Evolutionary conservation across 441 rosid species (phyloP), one percentile per base, ranked within the genome.

Genomic region (Pelargonium fulgidum): DNA sequence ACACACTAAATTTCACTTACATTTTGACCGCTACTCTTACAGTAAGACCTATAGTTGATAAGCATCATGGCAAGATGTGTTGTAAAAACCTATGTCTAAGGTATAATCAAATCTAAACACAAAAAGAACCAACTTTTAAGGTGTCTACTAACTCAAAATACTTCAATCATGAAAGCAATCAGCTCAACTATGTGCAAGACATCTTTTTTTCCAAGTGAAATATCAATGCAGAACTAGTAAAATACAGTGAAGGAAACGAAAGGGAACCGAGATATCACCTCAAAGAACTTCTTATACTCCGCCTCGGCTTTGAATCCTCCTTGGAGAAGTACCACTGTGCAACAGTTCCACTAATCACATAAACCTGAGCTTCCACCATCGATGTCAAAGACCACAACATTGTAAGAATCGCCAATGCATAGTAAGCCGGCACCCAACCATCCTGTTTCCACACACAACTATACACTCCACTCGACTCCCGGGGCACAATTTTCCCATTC

Each of bases 391-490:
- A 90, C 97, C 98, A 90, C 29, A 92, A 41, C 97, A 92, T 86
- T 0, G 93, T 89, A 59, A 90, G 70, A 77, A 87, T 81, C 1
- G 91, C 96, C 83, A 90, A 77, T 0, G 96, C 71, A 24, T 67
- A 90, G 81, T 92, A 92, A 0, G 88, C 92, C 62, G 97, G 93
- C 80, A 92, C 98, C 96, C 98, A 90, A 16, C 87, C 74, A 69
- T 86, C 97, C 69, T 90, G 89, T 78, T 86, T 90, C 97, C 96
- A 89, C 20, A 73, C 88, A 83, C 96, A 90, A 71, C 62, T 68
- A 75, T 82, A 87, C 24, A 33, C 86, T 48, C 82, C 89, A 65
- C 58, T 74, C 16, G 83, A 75, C 70, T 84, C 92, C 74, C 77
- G 72, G 0, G 89, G 77, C 65, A 84, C 83, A 76, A 90, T 86